A percentile compares a stretch with the other conserved stretches of the same genome.
Conservation (phyloP, 768 basidiomycete species). For the Boletus reticulatus region DNA sequence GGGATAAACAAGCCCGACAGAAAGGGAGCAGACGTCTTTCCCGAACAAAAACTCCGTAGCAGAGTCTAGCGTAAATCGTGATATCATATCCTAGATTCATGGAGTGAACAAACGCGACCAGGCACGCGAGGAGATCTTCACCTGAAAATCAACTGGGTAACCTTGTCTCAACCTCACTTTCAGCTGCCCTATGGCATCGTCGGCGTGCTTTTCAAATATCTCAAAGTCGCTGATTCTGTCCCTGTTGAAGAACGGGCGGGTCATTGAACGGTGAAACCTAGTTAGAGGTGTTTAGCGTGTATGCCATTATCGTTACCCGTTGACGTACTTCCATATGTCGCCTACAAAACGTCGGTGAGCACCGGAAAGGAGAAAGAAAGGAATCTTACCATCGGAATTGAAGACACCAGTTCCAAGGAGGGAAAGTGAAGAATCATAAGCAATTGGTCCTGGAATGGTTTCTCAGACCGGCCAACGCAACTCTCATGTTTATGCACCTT, state of each 20-base stretch:
- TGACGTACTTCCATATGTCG: slow-evolving; percentile 56
- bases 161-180: slow-evolving; percentile 44
- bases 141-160: slow-evolving; percentile 56
- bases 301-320: not conserved
- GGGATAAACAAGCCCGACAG: slow-evolving; percentile 49
- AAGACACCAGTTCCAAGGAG: slow-evolving; percentile 60
- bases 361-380: not conserved
- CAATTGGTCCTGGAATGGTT: slow-evolving; percentile 13
- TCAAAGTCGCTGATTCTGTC: slow-evolving; percentile 55
- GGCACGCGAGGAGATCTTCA: slow-evolving; percentile 7
- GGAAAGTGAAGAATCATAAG: slow-evolving; percentile 15
- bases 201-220: slow-evolving; percentile 51
- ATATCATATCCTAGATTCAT: slow-evolving; percentile 43
- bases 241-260: slow-evolving; percentile 58
- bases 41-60: slow-evolving; percentile 60
- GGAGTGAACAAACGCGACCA: not conserved
- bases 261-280: slow-evolving; percentile 59
- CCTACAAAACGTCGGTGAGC: slow-evolving; percentile 28
- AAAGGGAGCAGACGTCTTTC: slow-evolving; percentile 46
- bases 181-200: slow-evolving; percentile 45
- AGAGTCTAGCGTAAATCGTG: slow-evolving; percentile 59
- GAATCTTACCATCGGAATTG: slow-evolving; percentile 47
- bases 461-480: slow-evolving; percentile 20
- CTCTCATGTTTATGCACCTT: slow-evolving; percentile 29
- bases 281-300: not conserved